A percentile compares a stretch with the other conserved stretches of the same genome.
Evolutionary conservation across 441 rosid genomes (phyloP).

Genomic region (Lepidium campestre): DNA sequence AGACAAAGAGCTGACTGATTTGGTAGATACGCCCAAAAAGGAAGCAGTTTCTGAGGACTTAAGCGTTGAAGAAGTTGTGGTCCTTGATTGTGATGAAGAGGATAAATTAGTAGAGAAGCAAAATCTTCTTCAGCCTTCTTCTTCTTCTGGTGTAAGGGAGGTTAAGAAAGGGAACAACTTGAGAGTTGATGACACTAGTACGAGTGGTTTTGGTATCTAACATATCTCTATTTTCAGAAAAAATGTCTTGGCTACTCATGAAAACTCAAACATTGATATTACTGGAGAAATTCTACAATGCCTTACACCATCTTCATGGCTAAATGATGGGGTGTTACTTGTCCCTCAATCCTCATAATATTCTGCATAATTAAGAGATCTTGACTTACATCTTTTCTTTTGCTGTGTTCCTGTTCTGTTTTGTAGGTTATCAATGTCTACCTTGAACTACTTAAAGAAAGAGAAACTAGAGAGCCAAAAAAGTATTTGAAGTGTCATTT

Average conservation of each 20-base stretch:
- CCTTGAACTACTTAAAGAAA: constrained; percentile 83
- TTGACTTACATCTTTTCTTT: constrained; percentile 2
- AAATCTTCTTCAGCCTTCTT: constrained; percentile 29
- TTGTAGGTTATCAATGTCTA: constrained; percentile 83
- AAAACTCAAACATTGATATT: constrained; percentile 59
- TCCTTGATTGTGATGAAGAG: constrained; percentile 28
- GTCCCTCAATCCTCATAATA: constrained; percentile 33
- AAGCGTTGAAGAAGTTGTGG: constrained; percentile 35
- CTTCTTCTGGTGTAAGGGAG: constrained; percentile 30
- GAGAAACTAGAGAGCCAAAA: constrained; percentile 78
- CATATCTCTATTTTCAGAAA: constrained; percentile 32
- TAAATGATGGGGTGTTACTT: constrained; percentile 66
- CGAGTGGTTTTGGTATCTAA: neutral
- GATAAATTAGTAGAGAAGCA: constrained; percentile 31
- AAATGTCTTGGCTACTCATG: constrained; percentile 48
- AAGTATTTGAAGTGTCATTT: constrained; percentile 84
- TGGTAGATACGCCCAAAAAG: constrained; percentile 33
- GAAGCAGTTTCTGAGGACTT: constrained; percentile 48
- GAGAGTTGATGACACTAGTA: constrained; percentile 44
- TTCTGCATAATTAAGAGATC: neutral
- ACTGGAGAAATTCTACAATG: constrained; percentile 64
- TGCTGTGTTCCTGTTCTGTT: neutral
- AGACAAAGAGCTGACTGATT: constrained; percentile 32
- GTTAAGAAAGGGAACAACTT: constrained; percentile 33
- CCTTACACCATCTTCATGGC: constrained; percentile 61